A percentile compares a stretch with the other conserved stretches of the same genome.
Evolutionary conservation across 2,329 filamentous ascomycete genomes (phyloP).

Genomic region (Hansfordia pulvinata): DNA sequence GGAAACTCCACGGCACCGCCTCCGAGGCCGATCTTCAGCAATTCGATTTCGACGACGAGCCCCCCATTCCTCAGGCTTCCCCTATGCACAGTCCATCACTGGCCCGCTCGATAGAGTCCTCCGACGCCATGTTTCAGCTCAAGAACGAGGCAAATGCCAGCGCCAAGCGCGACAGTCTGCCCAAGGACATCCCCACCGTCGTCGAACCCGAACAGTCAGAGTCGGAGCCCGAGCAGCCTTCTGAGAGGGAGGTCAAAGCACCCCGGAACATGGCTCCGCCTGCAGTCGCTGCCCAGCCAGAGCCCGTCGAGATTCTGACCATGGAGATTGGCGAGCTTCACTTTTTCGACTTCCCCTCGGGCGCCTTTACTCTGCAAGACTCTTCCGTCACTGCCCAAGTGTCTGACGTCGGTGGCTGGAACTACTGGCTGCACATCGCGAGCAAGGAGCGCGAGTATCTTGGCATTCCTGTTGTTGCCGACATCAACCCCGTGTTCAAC

Average conservation of each 20-base stretch:
- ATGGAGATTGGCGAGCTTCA: slow-evolving; percentile 76
- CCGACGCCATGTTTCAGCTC: slow-evolving; percentile 41
- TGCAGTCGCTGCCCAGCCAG: slow-evolving; percentile 52
- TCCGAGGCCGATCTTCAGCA: slow-evolving; percentile 68
- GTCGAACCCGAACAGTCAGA: slow-evolving; percentile 9
- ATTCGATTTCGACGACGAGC: slow-evolving; percentile 62
- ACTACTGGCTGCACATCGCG: slow-evolving; percentile 87
- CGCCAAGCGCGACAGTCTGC: slow-evolving; percentile 24
- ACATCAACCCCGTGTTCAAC: slow-evolving; percentile 97
- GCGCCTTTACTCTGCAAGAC: slow-evolving; percentile 75
- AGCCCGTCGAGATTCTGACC: slow-evolving; percentile 57
- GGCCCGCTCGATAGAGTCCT: slow-evolving; percentile 39
- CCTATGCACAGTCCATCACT: slow-evolving; percentile 45
- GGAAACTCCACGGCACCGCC: slow-evolving; percentile 65
- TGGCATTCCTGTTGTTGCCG: slow-evolving; percentile 70
- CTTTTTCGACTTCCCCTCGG: slow-evolving; percentile 79
- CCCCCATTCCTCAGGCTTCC: slow-evolving; percentile 51
- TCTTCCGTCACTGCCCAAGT: slow-evolving; percentile 63
- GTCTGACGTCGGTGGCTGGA: slow-evolving; percentile 77
- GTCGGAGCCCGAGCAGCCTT: slow-evolving; percentile 13
- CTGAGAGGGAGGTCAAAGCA: slow-evolving; percentile 16
- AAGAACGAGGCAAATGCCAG: slow-evolving; percentile 30
- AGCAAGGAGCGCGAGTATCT: slow-evolving; percentile 71
- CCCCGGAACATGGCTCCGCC: slow-evolving; percentile 22
- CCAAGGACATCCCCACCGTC: slow-evolving; percentile 13